These are phyloP conservation scores for Lachnellula arida DNA, from an alignment of 2,329 filamentous ascomycete genomes.

Conservation along the genomic window DNA sequence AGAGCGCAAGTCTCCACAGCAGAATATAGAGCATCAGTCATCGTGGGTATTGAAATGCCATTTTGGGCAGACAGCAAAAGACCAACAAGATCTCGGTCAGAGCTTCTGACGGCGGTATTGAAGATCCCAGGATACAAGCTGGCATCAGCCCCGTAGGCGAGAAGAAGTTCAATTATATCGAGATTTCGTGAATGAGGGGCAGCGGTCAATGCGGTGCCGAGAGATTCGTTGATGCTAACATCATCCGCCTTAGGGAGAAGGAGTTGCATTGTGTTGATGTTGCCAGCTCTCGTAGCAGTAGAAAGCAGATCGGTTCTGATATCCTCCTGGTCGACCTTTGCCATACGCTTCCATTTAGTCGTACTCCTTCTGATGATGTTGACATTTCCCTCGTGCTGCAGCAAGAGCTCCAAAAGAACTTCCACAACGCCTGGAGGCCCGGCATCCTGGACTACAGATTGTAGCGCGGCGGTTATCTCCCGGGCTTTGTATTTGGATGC, in stretches of 20 bases:
- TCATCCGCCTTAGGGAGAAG: conserved; percentile 1
- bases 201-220: background rate
- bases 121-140: background rate
- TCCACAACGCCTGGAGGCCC: conserved; percentile 5
- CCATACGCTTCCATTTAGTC: background rate
- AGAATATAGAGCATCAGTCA: too few relatives aligned
- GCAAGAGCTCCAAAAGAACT: conserved; percentile 1
- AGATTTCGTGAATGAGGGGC: background rate
- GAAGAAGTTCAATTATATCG: conserved; percentile 1
- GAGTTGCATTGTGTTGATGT: conserved; percentile 3
- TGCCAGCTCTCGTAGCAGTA: background rate
- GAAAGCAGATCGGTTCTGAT: background rate
- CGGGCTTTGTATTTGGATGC: conserved; percentile 15
- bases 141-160: conserved; percentile 1
- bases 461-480: conserved; percentile 14
- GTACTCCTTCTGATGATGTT: conserved; percentile 2
- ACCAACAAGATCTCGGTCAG: too few relatives aligned
- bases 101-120: too few relatives aligned
- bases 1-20: too few relatives aligned
- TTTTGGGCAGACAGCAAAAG: too few relatives aligned
- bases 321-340: background rate
- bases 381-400: background rate
- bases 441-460: conserved; percentile 11
- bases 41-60: too few relatives aligned
- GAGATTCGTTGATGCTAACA: conserved; percentile 1